phyloP scores from a whole-genome alignment of 805 yeast genomes.

The Candida chauliodis region DNA sequence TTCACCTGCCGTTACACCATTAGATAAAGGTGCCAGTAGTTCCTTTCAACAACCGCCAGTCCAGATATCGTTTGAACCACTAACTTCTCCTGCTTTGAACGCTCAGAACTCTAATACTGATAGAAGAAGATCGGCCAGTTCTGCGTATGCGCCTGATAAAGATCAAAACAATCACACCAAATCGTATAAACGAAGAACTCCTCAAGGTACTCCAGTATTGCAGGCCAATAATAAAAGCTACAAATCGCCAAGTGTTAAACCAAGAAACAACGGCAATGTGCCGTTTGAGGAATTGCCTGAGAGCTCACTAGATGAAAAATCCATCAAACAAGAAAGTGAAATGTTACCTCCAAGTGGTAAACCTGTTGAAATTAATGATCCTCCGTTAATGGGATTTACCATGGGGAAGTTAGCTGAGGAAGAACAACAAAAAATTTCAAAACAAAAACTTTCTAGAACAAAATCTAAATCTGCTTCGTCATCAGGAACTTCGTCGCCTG shows the following conservation, averaged over 20 bases:
- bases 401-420: conserved; percentile 44
- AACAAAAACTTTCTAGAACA: background rate
- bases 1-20: conserved; percentile 72
- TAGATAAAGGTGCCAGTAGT: conserved; percentile 34
- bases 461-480: conserved; percentile 12
- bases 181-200: conserved; percentile 36
- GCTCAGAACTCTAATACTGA: conserved; percentile 29
- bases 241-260: conserved; percentile 33
- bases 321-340: conserved; percentile 2
- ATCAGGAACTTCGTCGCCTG: conserved; percentile 20
- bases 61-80: conserved; percentile 41
- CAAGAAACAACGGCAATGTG: conserved; percentile 14
- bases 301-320: conserved; percentile 11
- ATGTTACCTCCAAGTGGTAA: conserved; percentile 36
- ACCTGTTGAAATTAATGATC: conserved; percentile 18
- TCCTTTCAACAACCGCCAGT: conserved; percentile 18
- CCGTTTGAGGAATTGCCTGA: conserved; percentile 30
- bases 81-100: conserved; percentile 67
- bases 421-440: conserved; percentile 3
- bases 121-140: conserved; percentile 31
- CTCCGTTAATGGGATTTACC: conserved; percentile 45
- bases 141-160: conserved; percentile 29
- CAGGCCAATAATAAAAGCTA: conserved; percentile 19
- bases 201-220: conserved; percentile 42
- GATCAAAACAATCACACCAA: conserved; percentile 9